These are phyloP conservation scores for Phylloporus scabripes DNA, from an alignment of 768 basidiomycete genomes.

Conservation along the genomic window DNA sequence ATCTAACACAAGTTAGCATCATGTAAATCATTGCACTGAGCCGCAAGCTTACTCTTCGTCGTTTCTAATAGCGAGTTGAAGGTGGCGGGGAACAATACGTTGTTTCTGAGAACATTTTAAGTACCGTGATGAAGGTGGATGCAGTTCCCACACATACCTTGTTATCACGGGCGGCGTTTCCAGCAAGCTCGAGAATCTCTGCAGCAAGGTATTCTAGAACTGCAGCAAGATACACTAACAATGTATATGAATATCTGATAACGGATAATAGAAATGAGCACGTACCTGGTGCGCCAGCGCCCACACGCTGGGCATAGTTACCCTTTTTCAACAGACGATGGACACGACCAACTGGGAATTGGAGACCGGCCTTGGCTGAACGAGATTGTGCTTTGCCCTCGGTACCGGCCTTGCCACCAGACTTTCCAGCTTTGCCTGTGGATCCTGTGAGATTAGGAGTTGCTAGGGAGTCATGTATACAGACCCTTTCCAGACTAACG, in stretches of 20 bases:
- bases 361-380: conserved; percentile 69
- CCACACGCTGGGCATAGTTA: conserved; percentile 84
- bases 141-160: conserved; percentile 17
- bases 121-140: neutral
- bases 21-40: neutral
- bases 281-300: conserved; percentile 80
- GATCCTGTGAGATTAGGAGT: conserved; percentile 8
- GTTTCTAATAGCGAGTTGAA: conserved; percentile 89
- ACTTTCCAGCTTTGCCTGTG: conserved; percentile 46
- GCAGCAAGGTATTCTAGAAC: conserved; percentile 91
- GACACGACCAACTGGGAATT: conserved; percentile 90
- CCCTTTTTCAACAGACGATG: conserved; percentile 85
- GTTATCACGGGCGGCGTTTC: conserved; percentile 56
- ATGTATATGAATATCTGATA: neutral
- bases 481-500: conserved; percentile 31
- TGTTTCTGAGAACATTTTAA: conserved; percentile 50
- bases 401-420: conserved; percentile 45
- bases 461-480: neutral
- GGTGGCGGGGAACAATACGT: conserved; percentile 90
- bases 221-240: conserved; percentile 77
- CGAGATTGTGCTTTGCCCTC: conserved; percentile 60
- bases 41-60: conserved; percentile 63
- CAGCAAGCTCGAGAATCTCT: conserved; percentile 90
- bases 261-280: conserved; percentile 8
- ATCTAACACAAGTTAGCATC: conserved; percentile 29